phyloP scores from a whole-genome alignment of 306 rosid genomes.

The Fagus crenata region DNA sequence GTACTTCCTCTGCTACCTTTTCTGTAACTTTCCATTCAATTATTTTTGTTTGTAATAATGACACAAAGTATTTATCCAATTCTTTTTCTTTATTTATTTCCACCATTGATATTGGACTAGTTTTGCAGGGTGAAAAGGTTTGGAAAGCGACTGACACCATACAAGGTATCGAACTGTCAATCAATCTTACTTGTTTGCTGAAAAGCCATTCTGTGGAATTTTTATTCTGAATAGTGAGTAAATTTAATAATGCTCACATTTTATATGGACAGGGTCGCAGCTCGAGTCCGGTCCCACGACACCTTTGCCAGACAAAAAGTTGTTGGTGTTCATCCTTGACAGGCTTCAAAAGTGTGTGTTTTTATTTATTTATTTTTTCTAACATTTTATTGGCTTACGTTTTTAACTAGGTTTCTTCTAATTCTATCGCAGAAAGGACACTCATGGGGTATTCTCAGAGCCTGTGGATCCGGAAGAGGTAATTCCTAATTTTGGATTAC shows the following conservation, averaged over 20 bases:
- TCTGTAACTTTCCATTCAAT: slow-evolving; percentile 23
- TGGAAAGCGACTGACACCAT: slow-evolving; percentile 83
- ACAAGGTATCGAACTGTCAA: slow-evolving; percentile 66
- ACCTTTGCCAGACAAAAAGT: slow-evolving; percentile 99
- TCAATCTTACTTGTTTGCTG: slow-evolving; percentile 38
- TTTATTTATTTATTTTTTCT: slow-evolving; percentile 28
- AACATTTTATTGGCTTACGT: slow-evolving; percentile 23
- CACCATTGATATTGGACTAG: slow-evolving; percentile 44
- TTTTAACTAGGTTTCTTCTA: slow-evolving; percentile 34
- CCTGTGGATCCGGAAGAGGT: slow-evolving; percentile 98
- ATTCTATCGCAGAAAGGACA: slow-evolving; percentile 78
- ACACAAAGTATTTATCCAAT: slow-evolving; percentile 17
- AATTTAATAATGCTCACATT: slow-evolving; percentile 35
- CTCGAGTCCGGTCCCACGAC: slow-evolving; percentile 95
- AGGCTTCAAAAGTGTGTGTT: slow-evolving; percentile 91
- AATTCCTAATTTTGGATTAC: slow-evolving; percentile 6
- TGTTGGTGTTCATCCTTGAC: slow-evolving; percentile 94
- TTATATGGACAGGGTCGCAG: slow-evolving; percentile 82
- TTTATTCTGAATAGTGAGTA: slow-evolving; percentile 31
- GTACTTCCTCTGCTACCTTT: slow-evolving; percentile 29
- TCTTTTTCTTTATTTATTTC: slow-evolving; percentile 32
- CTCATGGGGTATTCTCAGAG: slow-evolving; percentile 86
- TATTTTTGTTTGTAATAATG: slow-evolving; percentile 27
- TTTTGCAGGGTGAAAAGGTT: slow-evolving; percentile 70
- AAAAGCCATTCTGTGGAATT: slow-evolving; percentile 46